Percentiles rank a stretch among this genome's conserved stretches.
Conservation (phyloP, 768 basidiomycete genomes). For the Mycena filopes region DNA sequence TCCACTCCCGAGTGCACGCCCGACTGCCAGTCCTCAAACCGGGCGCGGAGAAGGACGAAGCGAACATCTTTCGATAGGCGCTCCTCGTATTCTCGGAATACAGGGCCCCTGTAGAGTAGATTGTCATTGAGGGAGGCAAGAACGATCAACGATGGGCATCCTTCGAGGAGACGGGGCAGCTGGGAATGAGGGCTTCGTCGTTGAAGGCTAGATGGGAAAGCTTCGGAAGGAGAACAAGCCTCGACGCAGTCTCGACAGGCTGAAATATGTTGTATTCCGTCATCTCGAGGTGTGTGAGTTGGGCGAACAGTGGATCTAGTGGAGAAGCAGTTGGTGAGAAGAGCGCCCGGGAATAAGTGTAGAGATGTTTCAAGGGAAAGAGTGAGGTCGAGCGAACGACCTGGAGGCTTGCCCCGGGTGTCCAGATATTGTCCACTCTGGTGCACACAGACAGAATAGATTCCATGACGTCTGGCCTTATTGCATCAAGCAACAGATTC, state of each 20-base stretch:
- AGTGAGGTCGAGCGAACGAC: background rate
- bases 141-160: background rate
- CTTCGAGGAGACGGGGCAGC: background rate
- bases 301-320: background rate
- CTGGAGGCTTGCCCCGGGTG: no score
- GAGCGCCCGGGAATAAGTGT: background rate
- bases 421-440: background rate
- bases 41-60: background rate
- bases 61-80: background rate
- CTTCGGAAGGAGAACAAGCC: background rate
- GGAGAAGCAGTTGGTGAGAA: background rate
- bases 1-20: background rate
- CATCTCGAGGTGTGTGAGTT: background rate
- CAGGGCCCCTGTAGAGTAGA: background rate
- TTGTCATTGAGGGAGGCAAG: background rate
- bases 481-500: background rate
- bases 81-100: no score
- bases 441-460: background rate
- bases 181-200: background rate
- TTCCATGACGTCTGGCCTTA: no score
- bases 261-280: no score
- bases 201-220: background rate
- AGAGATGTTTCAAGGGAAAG: background rate
- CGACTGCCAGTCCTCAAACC: background rate
- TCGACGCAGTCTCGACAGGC: background rate